Percentiles rank a stretch among this genome's conserved stretches.
Conservation (phyloP, 2,329 filamentous ascomycete genomes). For the Rhynchosporium secalis region DNA sequence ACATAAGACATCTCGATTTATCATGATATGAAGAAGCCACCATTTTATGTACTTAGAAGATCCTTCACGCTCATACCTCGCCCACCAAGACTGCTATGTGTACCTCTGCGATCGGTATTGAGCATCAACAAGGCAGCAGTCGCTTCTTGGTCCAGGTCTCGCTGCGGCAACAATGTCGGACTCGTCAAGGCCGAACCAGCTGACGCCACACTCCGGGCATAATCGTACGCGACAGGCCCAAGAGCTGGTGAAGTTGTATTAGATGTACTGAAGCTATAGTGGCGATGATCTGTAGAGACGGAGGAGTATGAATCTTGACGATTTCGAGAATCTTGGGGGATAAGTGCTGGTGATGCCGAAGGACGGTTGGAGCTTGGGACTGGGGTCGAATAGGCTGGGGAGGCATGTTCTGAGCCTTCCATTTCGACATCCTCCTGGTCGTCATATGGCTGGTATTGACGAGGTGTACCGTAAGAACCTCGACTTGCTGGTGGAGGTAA, state of each 20-base stretch:
- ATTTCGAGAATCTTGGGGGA: conserved; percentile 47
- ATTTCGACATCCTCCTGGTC: conserved; percentile 60
- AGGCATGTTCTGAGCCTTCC: conserved; percentile 53
- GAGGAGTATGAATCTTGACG: conserved; percentile 55
- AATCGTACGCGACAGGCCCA: conserved; percentile 50
- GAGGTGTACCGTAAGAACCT: conserved; percentile 31
- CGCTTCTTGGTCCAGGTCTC: conserved; percentile 62
- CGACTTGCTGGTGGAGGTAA: conserved; percentile 29
- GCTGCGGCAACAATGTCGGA: conserved; percentile 55
- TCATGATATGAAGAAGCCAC: not conserved
- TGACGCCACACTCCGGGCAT: conserved; percentile 42
- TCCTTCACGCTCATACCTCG: conserved; percentile 57
- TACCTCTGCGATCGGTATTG: conserved; percentile 65
- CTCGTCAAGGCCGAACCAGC: conserved; percentile 57
- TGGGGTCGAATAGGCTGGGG: conserved; percentile 47
- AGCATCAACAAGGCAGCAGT: conserved; percentile 87
- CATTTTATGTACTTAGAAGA: conserved; percentile 49
- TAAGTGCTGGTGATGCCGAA: conserved; percentile 53
- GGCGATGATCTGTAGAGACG: conserved; percentile 50
- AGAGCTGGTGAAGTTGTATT: conserved; percentile 60
- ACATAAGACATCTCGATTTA: not conserved
- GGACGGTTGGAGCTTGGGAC: conserved; percentile 41
- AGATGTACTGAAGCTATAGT: conserved; percentile 50
- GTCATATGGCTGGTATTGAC: conserved; percentile 48
- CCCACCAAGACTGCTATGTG: conserved; percentile 37